phyloP scores from a whole-genome alignment of 2,329 filamentous ascomycete species.

The Aschersonia sp. region DNA sequence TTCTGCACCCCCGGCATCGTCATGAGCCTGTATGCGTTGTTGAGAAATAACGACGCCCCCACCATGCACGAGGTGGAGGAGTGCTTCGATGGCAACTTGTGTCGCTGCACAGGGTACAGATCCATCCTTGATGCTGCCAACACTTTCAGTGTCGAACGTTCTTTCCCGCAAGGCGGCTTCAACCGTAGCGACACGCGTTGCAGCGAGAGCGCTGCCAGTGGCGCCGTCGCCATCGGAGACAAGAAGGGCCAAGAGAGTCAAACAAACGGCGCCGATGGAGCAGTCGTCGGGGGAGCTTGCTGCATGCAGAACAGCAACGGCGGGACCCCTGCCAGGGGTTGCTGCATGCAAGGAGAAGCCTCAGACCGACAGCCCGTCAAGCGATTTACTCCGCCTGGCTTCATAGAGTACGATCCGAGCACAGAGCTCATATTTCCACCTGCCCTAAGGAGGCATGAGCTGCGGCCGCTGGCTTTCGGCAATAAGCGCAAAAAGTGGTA shows the following conservation, averaged over 20 bases:
- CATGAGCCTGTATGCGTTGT: constrained; percentile 88
- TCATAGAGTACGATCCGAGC: constrained; percentile 87
- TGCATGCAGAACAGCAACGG: constrained; percentile 53
- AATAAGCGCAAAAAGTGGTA: constrained; percentile 95
- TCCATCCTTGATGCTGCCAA: constrained; percentile 91
- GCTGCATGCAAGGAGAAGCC: constrained; percentile 51
- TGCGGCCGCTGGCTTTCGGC: constrained; percentile 72
- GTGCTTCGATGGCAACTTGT: constrained; percentile 93
- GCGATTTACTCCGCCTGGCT: constrained; percentile 71
- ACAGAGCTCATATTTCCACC: constrained; percentile 95
- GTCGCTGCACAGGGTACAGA: constrained; percentile 87
- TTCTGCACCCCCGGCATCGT: constrained; percentile 98
- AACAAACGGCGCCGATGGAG: not conserved
- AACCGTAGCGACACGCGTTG: not conserved
- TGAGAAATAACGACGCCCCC: constrained; percentile 70
- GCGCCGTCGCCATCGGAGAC: not conserved
- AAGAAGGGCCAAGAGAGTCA: not conserved
- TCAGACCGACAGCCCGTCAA: constrained; percentile 41
- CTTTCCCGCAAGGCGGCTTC: constrained; percentile 12
- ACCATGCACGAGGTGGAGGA: constrained; percentile 80
- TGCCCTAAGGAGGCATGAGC: constrained; percentile 65
- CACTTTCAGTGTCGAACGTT: constrained; percentile 54
- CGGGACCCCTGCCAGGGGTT: constrained; percentile 26
- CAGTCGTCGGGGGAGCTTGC: constrained; percentile 37
- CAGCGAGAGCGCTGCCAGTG: constrained; percentile 29